Evolutionary conservation across 139 green algal species (phyloP).

Genomic region (Chlamydomonas incerta): DNA sequence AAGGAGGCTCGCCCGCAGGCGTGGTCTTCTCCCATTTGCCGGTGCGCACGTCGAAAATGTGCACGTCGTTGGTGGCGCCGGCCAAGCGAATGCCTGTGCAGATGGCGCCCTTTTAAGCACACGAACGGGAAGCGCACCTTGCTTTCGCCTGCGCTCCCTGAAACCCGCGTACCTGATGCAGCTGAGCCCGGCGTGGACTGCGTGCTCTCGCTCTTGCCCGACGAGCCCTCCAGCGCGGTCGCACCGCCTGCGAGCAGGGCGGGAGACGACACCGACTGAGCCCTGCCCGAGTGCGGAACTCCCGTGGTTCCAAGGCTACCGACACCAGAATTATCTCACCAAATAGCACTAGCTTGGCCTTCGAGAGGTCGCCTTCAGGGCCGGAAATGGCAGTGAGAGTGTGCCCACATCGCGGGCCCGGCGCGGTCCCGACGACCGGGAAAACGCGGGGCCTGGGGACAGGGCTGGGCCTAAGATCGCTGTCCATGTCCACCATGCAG

Average conservation of each 20-base stretch:
- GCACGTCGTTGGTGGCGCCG: conserved; percentile 94
- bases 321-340: conserved; percentile 61
- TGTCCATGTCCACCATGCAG: conserved; percentile 19
- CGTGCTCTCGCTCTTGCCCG: conserved; percentile 51
- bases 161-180: conserved; percentile 40
- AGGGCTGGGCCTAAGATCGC: conserved; percentile 33
- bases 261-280: neutral
- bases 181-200: conserved; percentile 45
- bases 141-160: neutral
- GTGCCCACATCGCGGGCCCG: conserved; percentile 91
- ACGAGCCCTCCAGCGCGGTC: conserved; percentile 89
- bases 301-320: too few species aligned
- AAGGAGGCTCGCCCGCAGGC: conserved; percentile 89
- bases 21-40: conserved; percentile 89
- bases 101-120: conserved; percentile 8
- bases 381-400: conserved; percentile 90
- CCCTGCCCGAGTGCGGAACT: neutral
- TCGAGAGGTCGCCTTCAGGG: conserved; percentile 74
- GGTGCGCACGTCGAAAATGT: conserved; percentile 91
- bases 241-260: conserved; percentile 76
- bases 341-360: conserved; percentile 89
- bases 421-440: conserved; percentile 38
- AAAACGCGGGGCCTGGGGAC: conserved; percentile 30
- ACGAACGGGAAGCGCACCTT: too few species aligned
- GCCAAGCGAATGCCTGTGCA: conserved; percentile 85